Evolutionary conservation across 352 stramenopile genomes (phyloP), one percentile per base, ranked within the genome.

Genomic region (Phytophthora citrophthora): DNA sequence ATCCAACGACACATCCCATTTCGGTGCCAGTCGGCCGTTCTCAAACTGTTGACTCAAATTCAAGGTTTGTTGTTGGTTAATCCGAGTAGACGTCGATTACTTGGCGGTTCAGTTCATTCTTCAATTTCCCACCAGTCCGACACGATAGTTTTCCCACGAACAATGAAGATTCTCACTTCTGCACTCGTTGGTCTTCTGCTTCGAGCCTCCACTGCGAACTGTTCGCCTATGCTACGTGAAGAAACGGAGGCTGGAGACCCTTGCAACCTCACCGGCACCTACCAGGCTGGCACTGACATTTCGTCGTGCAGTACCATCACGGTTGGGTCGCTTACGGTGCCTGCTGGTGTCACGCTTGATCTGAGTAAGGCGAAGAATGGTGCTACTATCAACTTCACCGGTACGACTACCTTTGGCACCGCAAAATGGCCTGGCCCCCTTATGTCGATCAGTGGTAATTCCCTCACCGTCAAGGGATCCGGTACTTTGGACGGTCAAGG

Each of bases 401-500:
- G 70, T 11, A 77, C 70, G 12, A 74, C 61, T 11, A 77, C 57
- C 31, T 77, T 77, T 41, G 71, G 58, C 16, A 68, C 50, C 6
- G 54, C 65, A 29, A 51, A 58, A 26, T 76, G 63, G 66, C 54
- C 45, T 8, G 70, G 70, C 11, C 71, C 66, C 3, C 67, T 79
- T 0, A 56, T 79, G 4, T 20, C 53, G 7, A 38, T 79, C 12
- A 54, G 38, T 5, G 71, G 67, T 18, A 64, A 13, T 9, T 18
- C 26, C 26, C 58, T 72, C 1, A 74, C 32, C 7, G 64, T 79
- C 10, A 50, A 61, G 18, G 71, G 71, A 5, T 38, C 67, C 7
- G 71, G 71, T 10, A 71, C 56, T 0, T 54, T 80, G 3, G 72
- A 80, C 12, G 72, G 72, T 29, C 63, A 80, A 32, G 68, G 72